Evolutionary conservation across 1,284 basidiomycete species (phyloP).

Genomic region (Xerocomus amazonicus): DNA sequence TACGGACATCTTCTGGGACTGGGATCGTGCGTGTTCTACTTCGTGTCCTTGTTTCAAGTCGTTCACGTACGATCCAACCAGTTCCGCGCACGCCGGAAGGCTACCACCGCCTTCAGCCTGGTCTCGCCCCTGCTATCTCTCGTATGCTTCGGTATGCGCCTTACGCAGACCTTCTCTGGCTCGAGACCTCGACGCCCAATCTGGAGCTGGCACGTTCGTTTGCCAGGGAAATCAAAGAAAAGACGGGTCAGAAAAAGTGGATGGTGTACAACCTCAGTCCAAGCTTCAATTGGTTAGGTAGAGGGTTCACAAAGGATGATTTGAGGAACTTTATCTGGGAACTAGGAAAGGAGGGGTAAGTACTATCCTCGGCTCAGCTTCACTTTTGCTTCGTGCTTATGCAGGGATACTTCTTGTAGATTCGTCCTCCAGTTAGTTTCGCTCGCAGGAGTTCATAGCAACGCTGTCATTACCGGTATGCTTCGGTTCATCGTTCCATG

Average conservation of each 20-base stretch:
- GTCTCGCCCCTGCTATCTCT: constrained; percentile 79
- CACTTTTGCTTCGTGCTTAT: constrained; percentile 16
- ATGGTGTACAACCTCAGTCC: constrained; percentile 95
- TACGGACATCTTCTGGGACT: constrained; percentile 74
- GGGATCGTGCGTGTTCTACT: constrained; percentile 62
- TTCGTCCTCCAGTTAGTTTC: constrained; percentile 86
- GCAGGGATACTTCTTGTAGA: constrained; percentile 34
- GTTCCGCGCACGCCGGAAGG: constrained; percentile 89
- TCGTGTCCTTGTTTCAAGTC: neutral
- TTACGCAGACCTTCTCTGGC: constrained; percentile 83
- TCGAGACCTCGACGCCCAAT: constrained; percentile 87
- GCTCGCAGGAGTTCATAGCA: constrained; percentile 84
- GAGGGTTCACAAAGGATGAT: constrained; percentile 75
- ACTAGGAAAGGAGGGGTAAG: constrained; percentile 82
- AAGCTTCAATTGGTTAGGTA: constrained; percentile 88
- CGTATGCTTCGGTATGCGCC: constrained; percentile 79
- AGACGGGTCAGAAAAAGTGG: constrained; percentile 51
- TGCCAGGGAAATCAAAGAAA: constrained; percentile 70
- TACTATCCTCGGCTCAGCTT: neutral
- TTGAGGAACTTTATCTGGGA: constrained; percentile 91
- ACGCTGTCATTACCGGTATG: constrained; percentile 75
- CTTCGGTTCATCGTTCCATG: constrained; percentile 4
- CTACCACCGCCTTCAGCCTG: constrained; percentile 88
- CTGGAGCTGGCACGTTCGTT: constrained; percentile 78
- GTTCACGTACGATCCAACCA: constrained; percentile 25